A percentile compares a stretch with the other conserved stretches of the same genome.
Evolutionary conservation across 1,284 basidiomycete genomes (phyloP).

Genomic region (Irpex sp.): DNA sequence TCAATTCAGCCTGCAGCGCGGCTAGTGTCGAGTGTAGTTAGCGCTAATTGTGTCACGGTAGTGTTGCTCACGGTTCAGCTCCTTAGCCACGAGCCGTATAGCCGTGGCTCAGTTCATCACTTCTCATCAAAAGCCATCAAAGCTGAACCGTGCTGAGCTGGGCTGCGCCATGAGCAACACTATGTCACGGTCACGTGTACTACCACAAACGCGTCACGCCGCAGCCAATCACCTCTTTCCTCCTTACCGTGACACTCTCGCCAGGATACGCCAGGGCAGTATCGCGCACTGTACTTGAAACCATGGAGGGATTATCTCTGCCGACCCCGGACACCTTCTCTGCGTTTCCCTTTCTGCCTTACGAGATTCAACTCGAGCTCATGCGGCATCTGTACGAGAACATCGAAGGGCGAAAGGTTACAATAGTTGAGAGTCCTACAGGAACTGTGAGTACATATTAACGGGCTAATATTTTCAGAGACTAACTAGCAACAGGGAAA

Average conservation of each 20-base stretch:
- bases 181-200: no score
- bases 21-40: no score
- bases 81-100: no score
- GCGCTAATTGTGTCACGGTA: no score
- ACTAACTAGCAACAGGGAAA: conserved; percentile 55
- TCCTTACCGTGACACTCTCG: background rate
- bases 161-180: no score
- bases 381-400: conserved; percentile 86
- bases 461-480: background rate
- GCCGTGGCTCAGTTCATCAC: no score
- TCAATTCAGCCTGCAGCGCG: no score
- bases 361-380: conserved; percentile 83
- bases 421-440: conserved; percentile 85
- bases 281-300: background rate
- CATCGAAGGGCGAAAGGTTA: conserved; percentile 73
- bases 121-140: no score
- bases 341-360: conserved; percentile 84
- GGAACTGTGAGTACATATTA: conserved; percentile 57
- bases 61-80: no score
- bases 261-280: background rate
- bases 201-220: no score
- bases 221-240: background rate
- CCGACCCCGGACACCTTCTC: conserved; percentile 64
- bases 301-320: conserved; percentile 39
- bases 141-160: no score